Evolutionary conservation across 2,329 filamentous ascomycete genomes (phyloP).

Genomic region (Truncatella angustata): DNA sequence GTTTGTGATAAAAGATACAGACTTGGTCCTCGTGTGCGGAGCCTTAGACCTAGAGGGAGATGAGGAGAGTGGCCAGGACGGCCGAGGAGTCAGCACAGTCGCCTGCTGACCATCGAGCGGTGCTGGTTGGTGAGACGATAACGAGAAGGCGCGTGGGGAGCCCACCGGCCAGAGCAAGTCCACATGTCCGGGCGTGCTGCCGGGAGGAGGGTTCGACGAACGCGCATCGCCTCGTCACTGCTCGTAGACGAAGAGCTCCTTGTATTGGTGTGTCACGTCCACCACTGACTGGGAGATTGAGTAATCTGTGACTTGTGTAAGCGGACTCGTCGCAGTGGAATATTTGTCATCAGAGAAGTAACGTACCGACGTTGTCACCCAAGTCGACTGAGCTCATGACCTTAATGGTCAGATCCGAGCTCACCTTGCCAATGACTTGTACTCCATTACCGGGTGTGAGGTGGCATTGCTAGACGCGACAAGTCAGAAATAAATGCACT

Average conservation of each 20-base stretch:
- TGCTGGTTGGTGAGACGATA: neutral
- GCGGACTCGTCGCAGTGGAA: neutral
- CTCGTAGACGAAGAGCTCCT: constrained; percentile 69
- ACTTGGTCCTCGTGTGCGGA: neutral
- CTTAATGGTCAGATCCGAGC: constrained; percentile 68
- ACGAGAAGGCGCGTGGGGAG: constrained; percentile 18
- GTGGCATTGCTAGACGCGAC: constrained; percentile 60
- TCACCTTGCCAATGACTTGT: constrained; percentile 79
- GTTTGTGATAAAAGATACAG: neutral
- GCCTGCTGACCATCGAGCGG: neutral
- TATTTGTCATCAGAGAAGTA: neutral
- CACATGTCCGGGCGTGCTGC: constrained; percentile 28
- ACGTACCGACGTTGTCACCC: constrained; percentile 67
- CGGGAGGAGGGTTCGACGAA: constrained; percentile 7
- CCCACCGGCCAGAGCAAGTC: constrained; percentile 38
- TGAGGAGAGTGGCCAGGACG: neutral
- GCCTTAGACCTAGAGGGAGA: constrained; percentile 7
- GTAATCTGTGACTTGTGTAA: constrained; percentile 68
- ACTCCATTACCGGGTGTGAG: constrained; percentile 67
- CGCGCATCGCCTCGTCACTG: constrained; percentile 26
- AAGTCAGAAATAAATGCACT: neutral
- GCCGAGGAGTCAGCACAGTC: neutral
- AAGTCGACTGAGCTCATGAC: constrained; percentile 69
- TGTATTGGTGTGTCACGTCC: constrained; percentile 79
- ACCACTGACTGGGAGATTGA: constrained; percentile 75